phyloP scores from a whole-genome alignment of 2,329 filamentous ascomycete species.

The Waltergamsia citrina region DNA sequence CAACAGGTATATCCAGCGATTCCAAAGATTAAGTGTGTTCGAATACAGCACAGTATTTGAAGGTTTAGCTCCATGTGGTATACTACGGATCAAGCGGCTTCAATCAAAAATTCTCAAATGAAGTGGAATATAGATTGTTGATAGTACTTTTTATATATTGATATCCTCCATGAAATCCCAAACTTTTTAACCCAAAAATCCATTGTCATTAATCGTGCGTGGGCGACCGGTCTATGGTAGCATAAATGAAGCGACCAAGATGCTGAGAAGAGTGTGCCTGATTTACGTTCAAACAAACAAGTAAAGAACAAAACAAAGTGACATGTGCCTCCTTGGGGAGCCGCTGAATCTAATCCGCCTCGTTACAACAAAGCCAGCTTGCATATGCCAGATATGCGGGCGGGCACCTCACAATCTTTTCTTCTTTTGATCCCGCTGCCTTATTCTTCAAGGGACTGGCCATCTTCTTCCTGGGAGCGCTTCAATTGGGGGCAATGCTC shows the following conservation, averaged over 20 bases:
- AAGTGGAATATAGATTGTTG: too few species aligned
- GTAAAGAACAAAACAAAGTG: not conserved
- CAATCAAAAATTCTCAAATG: too few species aligned
- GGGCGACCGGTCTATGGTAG: conserved; percentile 1
- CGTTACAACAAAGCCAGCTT: not conserved
- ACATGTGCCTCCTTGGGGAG: conserved; percentile 1
- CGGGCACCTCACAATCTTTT: not conserved
- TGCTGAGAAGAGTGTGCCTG: not conserved
- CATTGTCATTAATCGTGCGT: conserved; percentile 1
- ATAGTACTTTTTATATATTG: too few species aligned
- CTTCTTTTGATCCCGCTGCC: conserved; percentile 1
- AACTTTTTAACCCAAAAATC: not conserved
- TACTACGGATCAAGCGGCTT: too few species aligned
- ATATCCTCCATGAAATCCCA: not conserved
- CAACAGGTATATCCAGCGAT: too few species aligned
- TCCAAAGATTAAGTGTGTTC: too few species aligned
- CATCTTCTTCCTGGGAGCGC: too few species aligned
- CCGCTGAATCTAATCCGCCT: not conserved
- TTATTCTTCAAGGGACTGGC: too few species aligned
- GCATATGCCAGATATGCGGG: conserved; percentile 1
- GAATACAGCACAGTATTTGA: too few species aligned
- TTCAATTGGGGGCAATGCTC: too few species aligned
- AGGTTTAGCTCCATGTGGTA: too few species aligned
- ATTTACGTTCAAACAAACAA: not conserved
- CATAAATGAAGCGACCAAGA: not conserved